These are phyloP conservation scores for Acanthamoeba sp. DNA, from an alignment of 208 protist genomes.

Conservation along the genomic window DNA sequence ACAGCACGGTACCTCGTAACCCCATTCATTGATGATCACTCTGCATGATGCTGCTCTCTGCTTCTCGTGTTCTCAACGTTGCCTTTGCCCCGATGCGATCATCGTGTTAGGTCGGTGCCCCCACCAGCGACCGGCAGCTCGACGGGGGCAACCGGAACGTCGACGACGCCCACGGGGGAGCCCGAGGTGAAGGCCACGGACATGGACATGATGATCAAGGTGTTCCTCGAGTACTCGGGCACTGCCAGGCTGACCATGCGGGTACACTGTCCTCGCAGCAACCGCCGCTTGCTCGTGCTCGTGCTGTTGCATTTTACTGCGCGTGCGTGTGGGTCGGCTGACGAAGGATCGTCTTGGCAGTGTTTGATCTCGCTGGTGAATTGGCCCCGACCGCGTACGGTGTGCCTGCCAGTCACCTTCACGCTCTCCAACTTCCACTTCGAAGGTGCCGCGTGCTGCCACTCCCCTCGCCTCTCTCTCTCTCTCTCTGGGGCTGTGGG, in stretches of 20 bases:
- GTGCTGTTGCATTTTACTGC: neutral
- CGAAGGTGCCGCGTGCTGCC: neutral
- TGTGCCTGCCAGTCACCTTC: slow-evolving; percentile 19
- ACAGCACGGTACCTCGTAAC: neutral
- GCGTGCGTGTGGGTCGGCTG: too few species aligned
- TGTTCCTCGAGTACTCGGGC: slow-evolving; percentile 25
- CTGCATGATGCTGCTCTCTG: too few species aligned
- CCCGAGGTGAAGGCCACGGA: neutral
- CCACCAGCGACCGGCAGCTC: neutral
- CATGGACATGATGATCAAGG: slow-evolving; percentile 55
- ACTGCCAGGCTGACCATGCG: slow-evolving; percentile 26
- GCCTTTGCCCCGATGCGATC: too few species aligned
- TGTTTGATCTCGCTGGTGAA: slow-evolving; percentile 11
- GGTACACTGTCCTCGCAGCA: neutral
- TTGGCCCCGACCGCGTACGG: neutral
- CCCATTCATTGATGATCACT: too few species aligned
- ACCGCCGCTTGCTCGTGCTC: neutral
- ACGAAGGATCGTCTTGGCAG: neutral
- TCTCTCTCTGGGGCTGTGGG: too few species aligned
- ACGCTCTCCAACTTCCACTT: slow-evolving; percentile 34
- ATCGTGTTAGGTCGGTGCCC: neutral
- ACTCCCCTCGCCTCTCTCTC: neutral
- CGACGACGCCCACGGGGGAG: neutral
- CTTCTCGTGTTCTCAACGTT: too few species aligned
- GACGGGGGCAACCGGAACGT: neutral